These are phyloP conservation scores for Didymella exigua DNA, from an alignment of 2,329 filamentous ascomycete genomes.

Conservation along the genomic window DNA sequence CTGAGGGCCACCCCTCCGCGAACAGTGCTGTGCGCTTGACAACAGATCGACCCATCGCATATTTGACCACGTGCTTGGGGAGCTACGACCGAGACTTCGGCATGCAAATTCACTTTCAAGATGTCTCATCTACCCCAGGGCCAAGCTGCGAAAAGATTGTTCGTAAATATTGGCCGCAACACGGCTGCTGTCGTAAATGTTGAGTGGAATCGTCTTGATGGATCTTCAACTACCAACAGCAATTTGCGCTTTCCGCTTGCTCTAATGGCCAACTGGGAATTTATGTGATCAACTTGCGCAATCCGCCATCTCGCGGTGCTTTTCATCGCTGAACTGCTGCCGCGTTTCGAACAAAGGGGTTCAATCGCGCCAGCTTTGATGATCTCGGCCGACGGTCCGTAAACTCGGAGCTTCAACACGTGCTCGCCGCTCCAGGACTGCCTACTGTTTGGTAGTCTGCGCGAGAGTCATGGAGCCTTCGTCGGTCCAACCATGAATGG, in stretches of 20 bases:
- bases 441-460: background rate
- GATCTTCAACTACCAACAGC: background rate
- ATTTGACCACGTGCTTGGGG: background rate
- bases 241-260: slow-evolving; percentile 3
- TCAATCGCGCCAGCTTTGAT: background rate
- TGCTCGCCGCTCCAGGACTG: background rate
- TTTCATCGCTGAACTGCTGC: background rate
- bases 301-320: background rate
- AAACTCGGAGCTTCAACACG: background rate
- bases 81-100: background rate
- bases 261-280: background rate
- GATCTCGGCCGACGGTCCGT: background rate
- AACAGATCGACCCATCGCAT: background rate
- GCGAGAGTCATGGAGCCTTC: slow-evolving; percentile 6
- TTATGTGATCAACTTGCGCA: slow-evolving; percentile 6
- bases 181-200: background rate
- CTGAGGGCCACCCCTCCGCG: background rate
- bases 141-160: background rate
- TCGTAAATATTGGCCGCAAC: background rate
- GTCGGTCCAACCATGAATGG: background rate
- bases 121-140: background rate
- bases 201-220: slow-evolving; percentile 1
- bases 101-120: background rate
- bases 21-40: background rate
- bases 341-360: background rate